Base-by-base conservation (phyloP, 2,329 filamentous ascomycete genomes). In the Dryadomyces sulphureus region DNA sequence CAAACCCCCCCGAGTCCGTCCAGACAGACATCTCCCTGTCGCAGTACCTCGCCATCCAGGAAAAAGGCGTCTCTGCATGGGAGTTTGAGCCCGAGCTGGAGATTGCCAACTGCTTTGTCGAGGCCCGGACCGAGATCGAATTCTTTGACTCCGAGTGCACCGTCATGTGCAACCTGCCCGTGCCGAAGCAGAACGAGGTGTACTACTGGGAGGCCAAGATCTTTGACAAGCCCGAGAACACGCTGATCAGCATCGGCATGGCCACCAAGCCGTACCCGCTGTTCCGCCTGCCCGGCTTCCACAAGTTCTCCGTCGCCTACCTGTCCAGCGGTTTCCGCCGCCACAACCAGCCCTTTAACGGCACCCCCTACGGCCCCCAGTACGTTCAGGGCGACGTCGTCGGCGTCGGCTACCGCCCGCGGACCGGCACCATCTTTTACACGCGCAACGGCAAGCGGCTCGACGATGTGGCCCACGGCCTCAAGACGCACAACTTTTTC, bases 161-260 rank as follows among this genome's bases (percentile, higher is more conserved):
- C 55, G 92, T 96, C 51, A 87, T 94, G 69, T 93, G 84, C 69
- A 98, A 98, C 57, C 65, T 98, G 36, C 92, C 92, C 0, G 87
- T 98, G 7, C 92, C 92, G 14, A 98, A 98, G 60, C 92, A 98
- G 60, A 98, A 98, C 59, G 92, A 98, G 59, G 90, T 96, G 11
- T 98, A 98, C 63, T 98, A 98, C 64, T 98, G 92, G 92, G 92
- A 98, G 63, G 85, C 89, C 47, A 98, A 98, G 69, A 83, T 98
- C 45, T 98, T 93, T 65, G 92, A 98, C 51, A 96, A 96, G 65
- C 88, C 92, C 4, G 92, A 96, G 52, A 78, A 69, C 49, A 94
- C 87, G 0, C 67, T 87, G 53, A 74, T 98, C 51, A 89, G 84
- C 59, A 88, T 98, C 55, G 92, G 92, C 54, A 84, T 98, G 71